Conservation (phyloP, 371 early-diverging fungal genomes). For the Antonospora locustae region DNA sequence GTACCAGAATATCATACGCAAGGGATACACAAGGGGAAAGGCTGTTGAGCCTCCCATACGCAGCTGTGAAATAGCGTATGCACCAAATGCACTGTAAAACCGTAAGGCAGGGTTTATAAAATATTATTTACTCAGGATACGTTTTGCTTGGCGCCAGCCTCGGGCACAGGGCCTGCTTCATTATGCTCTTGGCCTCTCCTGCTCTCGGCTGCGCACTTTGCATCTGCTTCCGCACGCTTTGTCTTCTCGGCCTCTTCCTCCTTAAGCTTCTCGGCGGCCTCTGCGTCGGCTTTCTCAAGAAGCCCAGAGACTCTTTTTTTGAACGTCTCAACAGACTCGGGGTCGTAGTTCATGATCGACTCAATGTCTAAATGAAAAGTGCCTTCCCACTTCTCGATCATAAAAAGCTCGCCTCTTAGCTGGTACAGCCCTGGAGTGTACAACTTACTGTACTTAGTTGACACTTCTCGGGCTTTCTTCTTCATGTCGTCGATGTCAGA, state of each 20-base stretch:
- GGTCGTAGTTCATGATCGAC: neutral
- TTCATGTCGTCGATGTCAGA: neutral
- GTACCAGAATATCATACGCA: conserved; percentile 31
- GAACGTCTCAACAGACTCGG: neutral
- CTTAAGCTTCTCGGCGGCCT: conserved; percentile 5
- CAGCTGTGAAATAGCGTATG: too few relatives aligned
- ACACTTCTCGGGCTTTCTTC: neutral
- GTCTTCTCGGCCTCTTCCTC: conserved; percentile 9
- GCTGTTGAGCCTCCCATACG: neutral
- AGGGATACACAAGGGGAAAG: conserved; percentile 15
- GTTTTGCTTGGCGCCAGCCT: too few relatives aligned
- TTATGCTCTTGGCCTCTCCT: conserved; percentile 7
- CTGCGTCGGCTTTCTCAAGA: neutral
- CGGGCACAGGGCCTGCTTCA: too few relatives aligned
- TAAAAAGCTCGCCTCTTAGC: conserved; percentile 13
- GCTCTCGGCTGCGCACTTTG: neutral
- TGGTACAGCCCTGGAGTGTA: conserved; percentile 10
- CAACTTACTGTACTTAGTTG: conserved; percentile 2
- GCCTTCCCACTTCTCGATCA: conserved; percentile 1
- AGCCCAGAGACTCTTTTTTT: neutral
- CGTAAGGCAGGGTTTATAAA: too few relatives aligned
- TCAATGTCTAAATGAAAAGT: neutral
- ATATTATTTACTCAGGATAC: too few relatives aligned
- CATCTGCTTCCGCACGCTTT: neutral
- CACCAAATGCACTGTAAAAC: too few relatives aligned